These are phyloP conservation scores for Aspergillus tanneri DNA, from an alignment of 2,329 filamentous ascomycete species.

Conservation along the genomic window DNA sequence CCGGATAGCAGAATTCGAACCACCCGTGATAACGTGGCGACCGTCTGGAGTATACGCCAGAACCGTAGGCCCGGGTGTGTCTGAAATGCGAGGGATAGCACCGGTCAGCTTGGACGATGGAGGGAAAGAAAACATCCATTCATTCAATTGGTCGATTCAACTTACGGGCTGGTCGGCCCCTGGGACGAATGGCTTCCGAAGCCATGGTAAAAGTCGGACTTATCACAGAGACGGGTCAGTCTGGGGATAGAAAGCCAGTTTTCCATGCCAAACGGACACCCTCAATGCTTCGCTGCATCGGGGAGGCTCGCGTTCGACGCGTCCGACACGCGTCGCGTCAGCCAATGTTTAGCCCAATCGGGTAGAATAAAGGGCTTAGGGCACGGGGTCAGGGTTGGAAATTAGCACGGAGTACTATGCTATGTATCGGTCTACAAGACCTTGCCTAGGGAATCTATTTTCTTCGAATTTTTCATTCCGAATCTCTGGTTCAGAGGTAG, in stretches of 20 bases:
- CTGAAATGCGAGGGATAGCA: constrained; percentile 35
- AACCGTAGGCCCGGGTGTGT: constrained; percentile 83
- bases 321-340: constrained; percentile 27
- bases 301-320: constrained; percentile 23
- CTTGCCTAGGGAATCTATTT: no score
- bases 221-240: neutral
- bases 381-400: constrained; percentile 19
- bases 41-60: constrained; percentile 89
- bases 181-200: constrained; percentile 37
- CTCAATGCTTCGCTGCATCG: constrained; percentile 11
- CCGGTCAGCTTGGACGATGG: neutral
- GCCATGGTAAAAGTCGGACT: constrained; percentile 29
- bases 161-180: constrained; percentile 51
- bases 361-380: constrained; percentile 32
- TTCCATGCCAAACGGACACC: no score
- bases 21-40: constrained; percentile 81
- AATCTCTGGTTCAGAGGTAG: no score
- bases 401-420: neutral
- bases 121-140: no score
- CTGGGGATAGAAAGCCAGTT: neutral
- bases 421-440: no score
- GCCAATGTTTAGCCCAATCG: constrained; percentile 23
- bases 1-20: constrained; percentile 89
- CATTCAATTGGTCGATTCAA: constrained; percentile 8
- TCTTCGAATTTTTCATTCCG: no score